Percentiles rank a stretch among this genome's conserved stretches.
Conservation (phyloP, 176 grass and related monocot genomes). For the Ensete ventricosum region DNA sequence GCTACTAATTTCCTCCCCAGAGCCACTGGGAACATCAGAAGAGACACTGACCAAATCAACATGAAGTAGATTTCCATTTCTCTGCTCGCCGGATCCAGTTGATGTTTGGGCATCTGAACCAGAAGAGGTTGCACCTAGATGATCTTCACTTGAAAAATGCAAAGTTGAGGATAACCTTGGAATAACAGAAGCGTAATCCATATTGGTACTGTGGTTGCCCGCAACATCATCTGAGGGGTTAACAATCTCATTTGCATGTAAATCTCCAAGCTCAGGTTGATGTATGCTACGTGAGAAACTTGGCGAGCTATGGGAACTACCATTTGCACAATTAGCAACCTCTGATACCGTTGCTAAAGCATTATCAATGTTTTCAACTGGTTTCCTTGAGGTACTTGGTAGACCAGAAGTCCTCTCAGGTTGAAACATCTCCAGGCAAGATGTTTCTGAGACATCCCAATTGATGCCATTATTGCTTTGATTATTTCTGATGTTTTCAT, state of each 20-base stretch:
- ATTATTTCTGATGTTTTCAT: background rate
- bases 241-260: conserved; percentile 23
- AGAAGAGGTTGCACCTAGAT: conserved; percentile 27
- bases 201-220: conserved; percentile 37
- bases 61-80: conserved; percentile 54
- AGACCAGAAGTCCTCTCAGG: conserved; percentile 24
- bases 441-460: conserved; percentile 8
- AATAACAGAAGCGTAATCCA: conserved; percentile 27
- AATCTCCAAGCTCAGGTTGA: conserved; percentile 26
- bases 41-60: conserved; percentile 63
- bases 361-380: conserved; percentile 14
- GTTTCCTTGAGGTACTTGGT: conserved; percentile 38
- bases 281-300: conserved; percentile 32
- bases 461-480: conserved; percentile 27
- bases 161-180: conserved; percentile 33
- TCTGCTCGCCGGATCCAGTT: conserved; percentile 26
- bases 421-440: conserved; percentile 24
- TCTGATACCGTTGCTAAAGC: conserved; percentile 16
- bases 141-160: conserved; percentile 20
- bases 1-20: conserved; percentile 31
- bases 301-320: conserved; percentile 14
- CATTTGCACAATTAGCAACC: conserved; percentile 28
- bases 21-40: conserved; percentile 29
- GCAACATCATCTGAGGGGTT: conserved; percentile 41
- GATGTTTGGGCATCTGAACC: conserved; percentile 31